A percentile compares a stretch with the other conserved stretches of the same genome.
Evolutionary conservation across 345 rosid genomes (phyloP).

Genomic region (Gossypium stocksii): DNA sequence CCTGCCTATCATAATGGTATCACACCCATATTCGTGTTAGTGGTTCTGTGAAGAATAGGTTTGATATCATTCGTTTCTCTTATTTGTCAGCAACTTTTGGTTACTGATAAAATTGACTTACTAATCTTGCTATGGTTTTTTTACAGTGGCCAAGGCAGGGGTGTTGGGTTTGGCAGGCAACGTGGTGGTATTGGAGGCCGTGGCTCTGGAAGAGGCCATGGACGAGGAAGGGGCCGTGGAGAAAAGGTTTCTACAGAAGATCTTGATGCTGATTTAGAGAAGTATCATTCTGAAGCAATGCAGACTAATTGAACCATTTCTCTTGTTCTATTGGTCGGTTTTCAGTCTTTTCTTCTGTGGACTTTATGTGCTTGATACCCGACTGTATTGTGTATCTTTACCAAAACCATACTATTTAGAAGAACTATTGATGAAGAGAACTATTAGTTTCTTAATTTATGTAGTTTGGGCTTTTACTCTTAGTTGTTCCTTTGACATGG

Average conservation of each 20-base stretch:
- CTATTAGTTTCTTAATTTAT: slow-evolving; percentile 29
- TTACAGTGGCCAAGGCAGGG: slow-evolving; percentile 59
- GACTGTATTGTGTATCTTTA: slow-evolving; percentile 29
- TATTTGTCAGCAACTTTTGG: background rate
- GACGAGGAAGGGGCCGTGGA: slow-evolving; percentile 57
- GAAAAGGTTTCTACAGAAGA: slow-evolving; percentile 88
- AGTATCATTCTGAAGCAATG: slow-evolving; percentile 81
- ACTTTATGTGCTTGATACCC: slow-evolving; percentile 29
- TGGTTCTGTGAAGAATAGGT: background rate
- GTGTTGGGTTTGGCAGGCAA: slow-evolving; percentile 42
- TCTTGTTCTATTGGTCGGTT: slow-evolving; percentile 15
- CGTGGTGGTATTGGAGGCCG: slow-evolving; percentile 54
- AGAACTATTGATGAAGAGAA: slow-evolving; percentile 25
- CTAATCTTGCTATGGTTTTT: background rate
- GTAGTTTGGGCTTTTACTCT: slow-evolving; percentile 36
- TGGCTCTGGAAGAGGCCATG: slow-evolving; percentile 55
- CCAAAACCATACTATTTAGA: slow-evolving; percentile 24
- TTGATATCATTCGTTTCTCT: background rate
- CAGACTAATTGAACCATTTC: slow-evolving; percentile 44
- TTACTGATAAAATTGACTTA: background rate
- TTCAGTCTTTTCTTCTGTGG: slow-evolving; percentile 27
- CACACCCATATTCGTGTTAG: background rate
- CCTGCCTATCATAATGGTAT: background rate
- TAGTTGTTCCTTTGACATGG: slow-evolving; percentile 36
- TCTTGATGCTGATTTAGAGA: slow-evolving; percentile 93